Evolutionary conservation across 2,329 filamentous ascomycete species (phyloP).

Genomic region (Berkeleyomyces basicola): DNA sequence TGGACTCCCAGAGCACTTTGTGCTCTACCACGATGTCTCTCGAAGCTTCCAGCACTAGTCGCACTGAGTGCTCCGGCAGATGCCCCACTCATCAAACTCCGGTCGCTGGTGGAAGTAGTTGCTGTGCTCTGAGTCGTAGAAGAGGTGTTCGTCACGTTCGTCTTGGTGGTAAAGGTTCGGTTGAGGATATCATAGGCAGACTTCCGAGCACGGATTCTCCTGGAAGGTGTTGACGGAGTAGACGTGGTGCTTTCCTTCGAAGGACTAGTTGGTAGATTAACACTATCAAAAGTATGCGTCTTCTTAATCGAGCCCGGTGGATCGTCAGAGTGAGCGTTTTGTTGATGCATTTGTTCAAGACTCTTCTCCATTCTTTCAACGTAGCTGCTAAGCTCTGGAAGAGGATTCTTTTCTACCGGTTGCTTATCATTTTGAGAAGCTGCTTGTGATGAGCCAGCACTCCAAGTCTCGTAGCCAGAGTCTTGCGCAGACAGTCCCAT

Average conservation of each 20-base stretch:
- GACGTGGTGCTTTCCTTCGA: conserved; percentile 17
- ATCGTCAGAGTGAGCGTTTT: conserved; percentile 17
- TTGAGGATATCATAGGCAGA: conserved; percentile 69
- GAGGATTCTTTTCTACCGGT: conserved; percentile 24
- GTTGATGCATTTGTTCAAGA: conserved; percentile 52
- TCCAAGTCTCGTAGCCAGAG: conserved; percentile 42
- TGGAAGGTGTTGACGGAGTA: not conserved
- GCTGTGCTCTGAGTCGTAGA: conserved; percentile 54
- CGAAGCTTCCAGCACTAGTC: conserved; percentile 87
- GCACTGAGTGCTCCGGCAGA: conserved; percentile 86
- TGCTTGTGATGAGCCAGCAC: conserved; percentile 33
- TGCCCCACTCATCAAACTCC: conserved; percentile 82
- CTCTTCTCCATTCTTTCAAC: conserved; percentile 84
- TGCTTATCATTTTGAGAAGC: conserved; percentile 6
- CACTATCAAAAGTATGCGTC: conserved; percentile 29
- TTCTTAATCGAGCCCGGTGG: conserved; percentile 16
- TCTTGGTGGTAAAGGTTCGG: conserved; percentile 78
- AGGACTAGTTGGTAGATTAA: conserved; percentile 41
- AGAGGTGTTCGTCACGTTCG: conserved; percentile 64
- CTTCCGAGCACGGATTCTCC: conserved; percentile 45
- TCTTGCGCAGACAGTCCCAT: conserved; percentile 48
- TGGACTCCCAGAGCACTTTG: conserved; percentile 49
- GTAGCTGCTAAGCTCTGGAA: conserved; percentile 67
- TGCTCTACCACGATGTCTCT: conserved; percentile 51
- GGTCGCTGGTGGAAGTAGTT: conserved; percentile 60